Conservation (phyloP, 2,329 filamentous ascomycete genomes). For the Aureobasidium subglaciale region DNA sequence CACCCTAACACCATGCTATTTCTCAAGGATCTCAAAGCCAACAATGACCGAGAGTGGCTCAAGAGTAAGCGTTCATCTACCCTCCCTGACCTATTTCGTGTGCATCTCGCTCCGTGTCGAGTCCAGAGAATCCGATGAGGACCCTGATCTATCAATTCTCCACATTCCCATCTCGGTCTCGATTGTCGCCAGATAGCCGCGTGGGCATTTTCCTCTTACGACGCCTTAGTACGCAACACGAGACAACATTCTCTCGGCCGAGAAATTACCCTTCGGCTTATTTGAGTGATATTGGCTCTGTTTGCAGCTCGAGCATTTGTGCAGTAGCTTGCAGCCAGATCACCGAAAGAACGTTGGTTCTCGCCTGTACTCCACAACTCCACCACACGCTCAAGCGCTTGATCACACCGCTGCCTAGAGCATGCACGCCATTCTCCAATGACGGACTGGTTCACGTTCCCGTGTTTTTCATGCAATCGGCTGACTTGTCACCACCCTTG, state of each 20-base stretch:
- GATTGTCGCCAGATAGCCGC: not conserved
- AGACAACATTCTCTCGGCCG: not conserved
- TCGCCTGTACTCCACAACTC: not conserved
- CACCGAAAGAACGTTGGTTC: not conserved
- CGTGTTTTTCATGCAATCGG: not conserved
- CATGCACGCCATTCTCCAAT: not conserved
- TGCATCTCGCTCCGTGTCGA: not conserved
- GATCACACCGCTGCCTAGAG: not conserved
- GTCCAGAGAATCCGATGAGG: not conserved
- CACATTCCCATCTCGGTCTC: not conserved
- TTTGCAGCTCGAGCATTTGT: conserved; percentile 2
- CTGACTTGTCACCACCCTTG: conserved; percentile 2
- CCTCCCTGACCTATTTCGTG: not conserved
- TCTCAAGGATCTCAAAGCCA: conserved; percentile 49
- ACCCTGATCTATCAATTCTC: not conserved
- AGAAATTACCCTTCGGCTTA: not conserved
- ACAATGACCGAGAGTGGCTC: conserved; percentile 58
- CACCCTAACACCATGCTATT: conserved; percentile 60
- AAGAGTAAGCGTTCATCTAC: conserved; percentile 44
- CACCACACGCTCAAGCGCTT: not conserved
- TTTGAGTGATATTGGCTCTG: not conserved
- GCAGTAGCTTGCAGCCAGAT: conserved; percentile 13
- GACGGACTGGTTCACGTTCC: not conserved
- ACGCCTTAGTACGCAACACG: not conserved
- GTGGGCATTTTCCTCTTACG: not conserved